These are phyloP conservation scores for Solanum infundibuliforme DNA, from an alignment of 257 asterid genomes.

Conservation along the genomic window DNA sequence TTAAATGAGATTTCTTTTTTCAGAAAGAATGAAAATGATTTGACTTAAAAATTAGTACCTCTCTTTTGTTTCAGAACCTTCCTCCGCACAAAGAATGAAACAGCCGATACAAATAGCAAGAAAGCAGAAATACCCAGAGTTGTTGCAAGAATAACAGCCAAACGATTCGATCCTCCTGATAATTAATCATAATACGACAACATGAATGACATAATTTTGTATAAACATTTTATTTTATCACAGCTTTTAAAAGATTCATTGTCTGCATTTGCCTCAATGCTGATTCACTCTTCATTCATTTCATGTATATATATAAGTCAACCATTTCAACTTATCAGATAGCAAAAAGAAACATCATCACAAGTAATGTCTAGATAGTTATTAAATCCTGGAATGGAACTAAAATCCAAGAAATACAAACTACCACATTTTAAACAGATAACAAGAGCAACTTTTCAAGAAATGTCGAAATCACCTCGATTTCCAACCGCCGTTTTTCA, in stretches of 20 bases:
- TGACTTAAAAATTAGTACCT: slow-evolving; percentile 22
- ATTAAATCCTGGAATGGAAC: not conserved
- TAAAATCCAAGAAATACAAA: not conserved
- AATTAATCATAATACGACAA: not conserved
- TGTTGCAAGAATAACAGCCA: slow-evolving; percentile 36
- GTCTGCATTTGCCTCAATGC: not conserved
- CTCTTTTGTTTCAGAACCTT: slow-evolving; percentile 18
- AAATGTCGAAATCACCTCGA: not conserved
- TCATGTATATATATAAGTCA: not conserved
- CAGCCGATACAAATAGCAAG: slow-evolving; percentile 5
- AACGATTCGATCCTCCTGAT: slow-evolving; percentile 32
- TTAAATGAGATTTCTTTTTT: not conserved
- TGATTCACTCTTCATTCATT: not conserved
- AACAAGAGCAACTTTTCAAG: not conserved
- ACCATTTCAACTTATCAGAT: not conserved
- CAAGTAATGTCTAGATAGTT: not conserved
- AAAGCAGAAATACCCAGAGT: slow-evolving; percentile 28
- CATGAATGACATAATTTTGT: not conserved
- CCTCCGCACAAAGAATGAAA: slow-evolving; percentile 31
- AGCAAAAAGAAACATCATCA: not conserved
- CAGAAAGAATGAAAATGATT: not conserved
- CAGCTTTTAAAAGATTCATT: not conserved
- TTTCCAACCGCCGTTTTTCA: not conserved
- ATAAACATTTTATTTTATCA: not conserved
- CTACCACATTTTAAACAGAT: not conserved